Evolutionary conservation across 169 alveolate species (phyloP), one percentile per base, ranked within the genome.

Genomic region (Condylostoma magnum): DNA sequence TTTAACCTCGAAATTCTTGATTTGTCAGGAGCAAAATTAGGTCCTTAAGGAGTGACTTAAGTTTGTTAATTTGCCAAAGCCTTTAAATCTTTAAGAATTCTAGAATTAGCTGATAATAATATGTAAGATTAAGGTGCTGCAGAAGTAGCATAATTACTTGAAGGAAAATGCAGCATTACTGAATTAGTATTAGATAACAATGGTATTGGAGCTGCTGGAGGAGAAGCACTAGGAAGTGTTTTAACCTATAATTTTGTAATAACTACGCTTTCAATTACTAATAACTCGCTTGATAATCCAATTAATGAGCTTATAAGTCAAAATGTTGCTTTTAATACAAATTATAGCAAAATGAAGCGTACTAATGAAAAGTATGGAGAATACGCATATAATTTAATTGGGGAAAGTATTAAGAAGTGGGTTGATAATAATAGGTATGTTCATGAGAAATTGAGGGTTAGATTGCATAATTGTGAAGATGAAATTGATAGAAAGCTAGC

Each of bases 371-470:
- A 67, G 30, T 67, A 31, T 20, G 53, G 53, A 8, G 76, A 67
- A 31, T 67, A 67, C 50, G 76, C 44, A n/a, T 34, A 67, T 50
- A 67, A 67, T 10, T 50, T 67, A 10, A 67, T 50, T 12, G 76
- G 66, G 2, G 76, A 67, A 50, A 27, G 53, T 31, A 25, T 67
- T 3, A 67, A 67, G 50, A 67, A 33, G 25, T 67, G 76, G 66
- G 67, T 67, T n/a, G 36, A 18, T 1, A 20, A 38, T 4, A 47
- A 50, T 33, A 67, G 50, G 66, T 67, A 30, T 67, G 76, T 50
- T 5, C 48, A 20, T 12, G 76, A 67, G 15, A 67, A 67, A 34
- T 31, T 67, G 5, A 67, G 36, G 20, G 65, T 65, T 1, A 46
- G 53, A 34, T 22, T 67, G 46, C 43, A 47, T 20, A 30, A 46